Conservation (phyloP, 2,329 filamentous ascomycete species). For the Calonectria crousiana region DNA sequence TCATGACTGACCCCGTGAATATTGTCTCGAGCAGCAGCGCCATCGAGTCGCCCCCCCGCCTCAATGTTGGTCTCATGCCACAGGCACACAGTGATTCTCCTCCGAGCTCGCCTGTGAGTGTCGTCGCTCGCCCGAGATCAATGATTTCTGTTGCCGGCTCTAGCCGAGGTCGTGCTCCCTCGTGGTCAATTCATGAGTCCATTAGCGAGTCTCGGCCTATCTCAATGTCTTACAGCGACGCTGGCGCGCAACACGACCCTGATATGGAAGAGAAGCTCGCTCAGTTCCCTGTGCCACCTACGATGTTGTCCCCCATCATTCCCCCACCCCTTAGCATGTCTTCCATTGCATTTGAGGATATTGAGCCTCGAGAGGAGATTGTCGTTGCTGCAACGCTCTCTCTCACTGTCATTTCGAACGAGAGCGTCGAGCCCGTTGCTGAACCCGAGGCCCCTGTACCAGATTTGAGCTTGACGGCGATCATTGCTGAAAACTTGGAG, state of each 20-base stretch:
- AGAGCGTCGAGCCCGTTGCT: constrained; percentile 47
- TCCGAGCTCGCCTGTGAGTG: constrained; percentile 43
- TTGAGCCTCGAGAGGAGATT: constrained; percentile 58
- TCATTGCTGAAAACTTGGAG: constrained; percentile 44
- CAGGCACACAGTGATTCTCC: constrained; percentile 32
- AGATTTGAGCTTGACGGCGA: constrained; percentile 42
- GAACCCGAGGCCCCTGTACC: constrained; percentile 45
- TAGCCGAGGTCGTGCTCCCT: constrained; percentile 37
- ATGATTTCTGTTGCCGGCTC: constrained; percentile 55
- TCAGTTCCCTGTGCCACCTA: constrained; percentile 67
- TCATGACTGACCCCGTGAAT: constrained; percentile 71
- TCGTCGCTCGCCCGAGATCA: constrained; percentile 53
- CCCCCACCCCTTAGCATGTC: constrained; percentile 58
- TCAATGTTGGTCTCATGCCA: constrained; percentile 24
- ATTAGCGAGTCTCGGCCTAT: constrained; percentile 53
- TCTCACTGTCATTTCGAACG: constrained; percentile 49
- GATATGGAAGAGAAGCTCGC: constrained; percentile 65
- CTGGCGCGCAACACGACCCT: constrained; percentile 63
- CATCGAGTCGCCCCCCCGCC: constrained; percentile 22
- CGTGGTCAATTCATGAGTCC: constrained; percentile 44
- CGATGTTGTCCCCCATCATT: constrained; percentile 50
- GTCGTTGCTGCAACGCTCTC: constrained; percentile 47
- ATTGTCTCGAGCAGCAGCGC: constrained; percentile 41
- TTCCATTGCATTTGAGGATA: constrained; percentile 56
- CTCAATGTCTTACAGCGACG: constrained; percentile 67